These are phyloP conservation scores for Zizania latifolia DNA, from an alignment of 176 grass and related monocot genomes.

Conservation along the genomic window DNA sequence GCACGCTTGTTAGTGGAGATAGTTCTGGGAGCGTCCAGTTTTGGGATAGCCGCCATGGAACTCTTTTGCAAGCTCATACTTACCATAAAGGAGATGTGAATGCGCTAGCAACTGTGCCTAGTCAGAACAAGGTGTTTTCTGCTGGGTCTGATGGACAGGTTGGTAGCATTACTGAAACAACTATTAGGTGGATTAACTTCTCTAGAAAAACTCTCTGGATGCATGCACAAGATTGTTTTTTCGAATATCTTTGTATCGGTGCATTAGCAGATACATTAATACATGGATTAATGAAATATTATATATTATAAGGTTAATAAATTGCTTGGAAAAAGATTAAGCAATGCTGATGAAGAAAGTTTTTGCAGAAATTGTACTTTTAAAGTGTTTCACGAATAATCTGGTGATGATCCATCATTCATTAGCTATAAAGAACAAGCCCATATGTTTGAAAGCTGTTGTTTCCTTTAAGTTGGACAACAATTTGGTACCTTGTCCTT, in stretches of 20 bases:
- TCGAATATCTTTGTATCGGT: too few species aligned
- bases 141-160: constrained; percentile 99
- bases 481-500: neutral
- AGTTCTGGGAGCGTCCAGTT: constrained; percentile 89
- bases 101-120: constrained; percentile 73
- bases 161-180: constrained; percentile 39
- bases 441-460: neutral
- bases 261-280: too few species aligned
- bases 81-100: constrained; percentile 83
- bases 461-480: neutral
- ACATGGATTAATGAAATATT: too few species aligned
- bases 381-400: too few species aligned
- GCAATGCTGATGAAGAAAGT: too few species aligned
- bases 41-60: constrained; percentile 87
- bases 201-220: neutral
- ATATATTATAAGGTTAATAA: too few species aligned
- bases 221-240: too few species aligned
- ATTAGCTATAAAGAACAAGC: too few species aligned
- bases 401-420: too few species aligned
- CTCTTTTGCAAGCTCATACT: constrained; percentile 79
- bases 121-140: constrained; percentile 82
- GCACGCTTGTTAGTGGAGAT: constrained; percentile 91
- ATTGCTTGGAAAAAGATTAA: too few species aligned
- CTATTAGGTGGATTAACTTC: constrained; percentile 31
- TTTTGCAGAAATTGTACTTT: too few species aligned